Conservation (phyloP, 345 rosid species). For the Moricandia arvensis region DNA sequence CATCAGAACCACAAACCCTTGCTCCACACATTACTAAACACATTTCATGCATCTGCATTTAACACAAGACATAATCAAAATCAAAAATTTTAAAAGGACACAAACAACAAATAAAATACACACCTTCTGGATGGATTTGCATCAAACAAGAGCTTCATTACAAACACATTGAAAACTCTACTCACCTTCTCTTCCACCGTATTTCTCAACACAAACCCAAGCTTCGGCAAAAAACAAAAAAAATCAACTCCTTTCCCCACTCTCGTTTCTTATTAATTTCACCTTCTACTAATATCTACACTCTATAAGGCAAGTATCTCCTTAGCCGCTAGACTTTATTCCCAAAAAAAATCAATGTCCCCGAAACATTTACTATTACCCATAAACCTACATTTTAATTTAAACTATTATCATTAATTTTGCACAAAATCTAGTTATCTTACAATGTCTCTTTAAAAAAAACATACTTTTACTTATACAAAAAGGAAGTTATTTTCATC, state of each 20-base stretch:
- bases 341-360: no score
- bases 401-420: no score
- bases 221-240: not conserved
- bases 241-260: not conserved
- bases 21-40: not conserved
- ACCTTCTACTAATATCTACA: no score
- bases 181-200: not conserved
- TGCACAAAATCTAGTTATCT: no score
- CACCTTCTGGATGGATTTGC: not conserved
- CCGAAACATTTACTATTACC: no score
- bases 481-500: no score
- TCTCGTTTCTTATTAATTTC: not conserved
- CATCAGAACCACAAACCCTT: not conserved
- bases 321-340: no score
- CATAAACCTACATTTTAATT: no score
- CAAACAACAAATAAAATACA: not conserved
- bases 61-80: not conserved
- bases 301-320: no score
- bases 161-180: not conserved
- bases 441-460: no score
- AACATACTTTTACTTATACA: no score
- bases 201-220: not conserved
- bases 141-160: not conserved
- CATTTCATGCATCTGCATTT: not conserved
- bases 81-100: not conserved